Evolutionary conservation across 2,329 filamentous ascomycete species (phyloP).

Genomic region (Amauroascus verrucosus): DNA sequence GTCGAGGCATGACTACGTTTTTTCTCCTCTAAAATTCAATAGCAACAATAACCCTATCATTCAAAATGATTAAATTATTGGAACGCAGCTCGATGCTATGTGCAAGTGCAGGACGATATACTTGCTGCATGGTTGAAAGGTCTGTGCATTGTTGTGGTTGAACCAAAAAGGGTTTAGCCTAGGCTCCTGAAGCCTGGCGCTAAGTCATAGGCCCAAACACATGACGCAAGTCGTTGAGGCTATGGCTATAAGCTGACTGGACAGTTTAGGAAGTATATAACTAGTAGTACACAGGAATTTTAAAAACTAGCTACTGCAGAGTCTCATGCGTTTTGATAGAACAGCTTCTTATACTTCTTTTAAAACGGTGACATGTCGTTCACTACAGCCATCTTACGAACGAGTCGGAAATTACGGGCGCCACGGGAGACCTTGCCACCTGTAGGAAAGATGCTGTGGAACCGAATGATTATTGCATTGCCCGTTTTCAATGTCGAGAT

Average conservation of each 20-base stretch:
- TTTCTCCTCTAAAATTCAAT: background rate
- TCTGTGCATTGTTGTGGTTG: conserved; percentile 8
- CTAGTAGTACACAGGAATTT: background rate
- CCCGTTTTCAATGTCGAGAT: conserved; percentile 57
- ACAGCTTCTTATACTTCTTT: too few relatives aligned
- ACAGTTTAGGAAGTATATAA: too few relatives aligned
- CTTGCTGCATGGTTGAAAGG: background rate
- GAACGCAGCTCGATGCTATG: background rate
- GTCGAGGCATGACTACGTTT: conserved; percentile 13
- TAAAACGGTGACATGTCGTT: too few relatives aligned
- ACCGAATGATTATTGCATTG: conserved; percentile 57
- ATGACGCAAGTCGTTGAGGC: too few relatives aligned
- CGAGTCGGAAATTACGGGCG: background rate
- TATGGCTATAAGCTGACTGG: too few relatives aligned
- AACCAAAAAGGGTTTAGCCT: conserved; percentile 4
- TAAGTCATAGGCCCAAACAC: background rate
- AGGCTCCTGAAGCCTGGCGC: background rate
- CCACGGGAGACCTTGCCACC: conserved; percentile 44
- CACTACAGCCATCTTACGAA: too few relatives aligned
- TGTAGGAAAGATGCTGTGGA: conserved; percentile 61
- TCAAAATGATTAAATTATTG: too few relatives aligned
- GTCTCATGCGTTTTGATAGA: background rate
- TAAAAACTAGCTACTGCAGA: background rate
- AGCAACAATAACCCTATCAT: background rate
- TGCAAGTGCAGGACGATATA: background rate